These are phyloP conservation scores for Tetracladium marchalianum DNA, from an alignment of 495 filamentous ascomycete genomes.

Conservation along the genomic window DNA sequence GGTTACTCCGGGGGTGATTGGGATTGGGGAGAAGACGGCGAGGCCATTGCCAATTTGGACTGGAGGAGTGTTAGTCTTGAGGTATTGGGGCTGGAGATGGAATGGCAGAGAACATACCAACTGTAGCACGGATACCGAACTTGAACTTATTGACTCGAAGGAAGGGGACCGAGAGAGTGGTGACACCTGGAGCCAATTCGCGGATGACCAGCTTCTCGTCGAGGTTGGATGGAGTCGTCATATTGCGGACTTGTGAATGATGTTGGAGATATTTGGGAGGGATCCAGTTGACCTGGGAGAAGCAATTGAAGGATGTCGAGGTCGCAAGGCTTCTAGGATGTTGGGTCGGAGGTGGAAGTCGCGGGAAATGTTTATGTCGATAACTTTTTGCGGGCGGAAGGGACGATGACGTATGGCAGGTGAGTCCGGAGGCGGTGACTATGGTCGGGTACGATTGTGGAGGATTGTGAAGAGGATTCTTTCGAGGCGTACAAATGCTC, in stretches of 20 bases:
- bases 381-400: too few species aligned
- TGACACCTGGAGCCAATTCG: conserved; percentile 64
- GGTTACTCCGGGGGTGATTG: conserved; percentile 67
- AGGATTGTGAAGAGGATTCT: too few species aligned
- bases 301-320: background rate
- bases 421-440: too few species aligned
- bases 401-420: too few species aligned
- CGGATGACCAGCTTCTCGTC: conserved; percentile 81
- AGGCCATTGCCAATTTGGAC: conserved; percentile 72
- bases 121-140: conserved; percentile 77
- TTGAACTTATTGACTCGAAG: conserved; percentile 68
- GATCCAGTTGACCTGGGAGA: background rate
- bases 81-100: background rate
- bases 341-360: background rate
- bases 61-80: conserved; percentile 21
- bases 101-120: conserved; percentile 44
- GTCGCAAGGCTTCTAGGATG: background rate
- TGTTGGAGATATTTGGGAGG: background rate
- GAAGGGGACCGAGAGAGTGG: conserved; percentile 80
- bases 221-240: conserved; percentile 41
- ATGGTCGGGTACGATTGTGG: too few species aligned
- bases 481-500: too few species aligned
- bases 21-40: conserved; percentile 86
- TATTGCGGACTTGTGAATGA: conserved; percentile 11
- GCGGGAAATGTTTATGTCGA: too few species aligned